A percentile compares a stretch with the other conserved stretches of the same genome.
Conservation (phyloP, 2,329 filamentous ascomycete genomes). For the Fusarium phyllophilum region DNA sequence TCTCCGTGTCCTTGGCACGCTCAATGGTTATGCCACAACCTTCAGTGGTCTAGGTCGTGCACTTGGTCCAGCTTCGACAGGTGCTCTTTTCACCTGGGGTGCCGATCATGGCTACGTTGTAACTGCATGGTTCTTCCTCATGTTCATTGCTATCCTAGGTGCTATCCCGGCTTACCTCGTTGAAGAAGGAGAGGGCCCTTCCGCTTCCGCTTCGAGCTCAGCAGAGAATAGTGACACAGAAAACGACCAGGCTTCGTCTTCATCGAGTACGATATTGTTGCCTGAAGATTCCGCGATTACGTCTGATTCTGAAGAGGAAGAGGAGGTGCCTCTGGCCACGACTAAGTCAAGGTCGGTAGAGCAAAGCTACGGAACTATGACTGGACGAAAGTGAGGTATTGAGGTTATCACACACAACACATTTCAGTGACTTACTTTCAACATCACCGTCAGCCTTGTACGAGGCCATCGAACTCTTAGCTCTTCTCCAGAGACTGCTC, state of each 20-base stretch:
- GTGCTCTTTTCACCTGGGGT: conserved; percentile 79
- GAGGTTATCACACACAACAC: neutral
- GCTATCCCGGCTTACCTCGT: conserved; percentile 79
- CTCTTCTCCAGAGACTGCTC: neutral
- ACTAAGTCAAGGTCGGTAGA: neutral
- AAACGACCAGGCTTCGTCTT: conserved; percentile 21
- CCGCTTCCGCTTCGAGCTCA: conserved; percentile 46
- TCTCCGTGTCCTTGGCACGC: conserved; percentile 79
- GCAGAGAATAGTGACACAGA: conserved; percentile 49
- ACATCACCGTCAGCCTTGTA: no score
- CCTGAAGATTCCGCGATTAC: conserved; percentile 31
- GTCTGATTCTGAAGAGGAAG: conserved; percentile 31
- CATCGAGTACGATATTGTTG: conserved; percentile 33
- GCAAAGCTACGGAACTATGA: conserved; percentile 38
- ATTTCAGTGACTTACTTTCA: neutral
- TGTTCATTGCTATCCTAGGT: conserved; percentile 69
- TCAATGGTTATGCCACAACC: conserved; percentile 91
- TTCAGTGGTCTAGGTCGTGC: conserved; percentile 84
- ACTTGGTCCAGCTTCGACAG: conserved; percentile 78
- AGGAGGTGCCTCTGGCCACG: conserved; percentile 31
- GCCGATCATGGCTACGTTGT: conserved; percentile 80
- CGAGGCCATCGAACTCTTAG: no score
- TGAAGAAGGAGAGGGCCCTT: conserved; percentile 77
- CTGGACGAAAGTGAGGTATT: neutral
- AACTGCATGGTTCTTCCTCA: conserved; percentile 84